A percentile compares a stretch with the other conserved stretches of the same genome.
Conservation (phyloP, 208 protist genomes). For the Acanthamoeba sp. region DNA sequence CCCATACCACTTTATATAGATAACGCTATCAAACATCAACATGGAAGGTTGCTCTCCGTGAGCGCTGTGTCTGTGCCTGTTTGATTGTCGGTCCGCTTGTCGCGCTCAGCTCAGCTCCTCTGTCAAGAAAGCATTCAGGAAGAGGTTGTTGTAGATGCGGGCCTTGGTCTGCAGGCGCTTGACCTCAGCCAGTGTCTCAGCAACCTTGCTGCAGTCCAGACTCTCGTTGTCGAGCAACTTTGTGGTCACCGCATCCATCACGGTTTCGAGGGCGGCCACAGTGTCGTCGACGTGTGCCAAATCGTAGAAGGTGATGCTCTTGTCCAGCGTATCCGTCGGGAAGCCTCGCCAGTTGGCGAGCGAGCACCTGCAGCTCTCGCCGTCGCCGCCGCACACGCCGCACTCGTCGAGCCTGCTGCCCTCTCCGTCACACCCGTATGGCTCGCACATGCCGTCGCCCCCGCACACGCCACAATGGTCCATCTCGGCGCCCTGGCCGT, state of each 20-base stretch:
- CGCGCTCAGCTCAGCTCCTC: background rate
- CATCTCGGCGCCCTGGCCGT: slow-evolving; percentile 2
- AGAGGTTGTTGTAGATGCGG: background rate
- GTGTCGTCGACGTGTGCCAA: background rate
- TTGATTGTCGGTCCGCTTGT: no score
- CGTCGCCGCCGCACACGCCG: background rate
- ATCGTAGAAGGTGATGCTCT: background rate
- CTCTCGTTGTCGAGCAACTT: background rate
- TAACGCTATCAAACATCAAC: no score
- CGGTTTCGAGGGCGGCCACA: background rate
- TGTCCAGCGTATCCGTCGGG: background rate
- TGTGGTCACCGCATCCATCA: background rate
- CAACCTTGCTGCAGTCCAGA: background rate
- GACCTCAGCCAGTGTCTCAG: background rate
- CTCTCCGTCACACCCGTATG: background rate
- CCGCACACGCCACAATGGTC: slow-evolving; percentile 20
- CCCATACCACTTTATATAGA: no score
- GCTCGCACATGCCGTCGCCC: background rate
- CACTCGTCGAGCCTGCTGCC: background rate
- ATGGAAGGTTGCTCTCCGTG: no score
- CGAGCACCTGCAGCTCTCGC: background rate
- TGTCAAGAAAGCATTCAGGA: background rate
- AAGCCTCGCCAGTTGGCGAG: slow-evolving; percentile 47
- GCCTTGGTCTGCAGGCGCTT: slow-evolving; percentile 2
- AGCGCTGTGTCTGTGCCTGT: no score